Conservation (phyloP, 192 early-diverging fungal genomes). For the Linnemannia hyalina region DNA sequence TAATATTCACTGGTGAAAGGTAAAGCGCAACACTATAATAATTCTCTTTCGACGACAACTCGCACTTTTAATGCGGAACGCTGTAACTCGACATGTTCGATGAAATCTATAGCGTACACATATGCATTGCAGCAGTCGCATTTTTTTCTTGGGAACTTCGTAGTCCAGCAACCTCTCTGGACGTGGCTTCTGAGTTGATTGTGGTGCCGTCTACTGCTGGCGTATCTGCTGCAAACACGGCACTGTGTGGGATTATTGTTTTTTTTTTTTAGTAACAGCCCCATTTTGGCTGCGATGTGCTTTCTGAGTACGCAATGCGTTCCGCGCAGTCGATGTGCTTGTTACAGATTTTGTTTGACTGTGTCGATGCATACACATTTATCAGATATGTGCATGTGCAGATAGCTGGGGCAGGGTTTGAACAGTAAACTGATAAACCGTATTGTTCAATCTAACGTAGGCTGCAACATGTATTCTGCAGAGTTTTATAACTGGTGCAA, state of each 20-base stretch:
- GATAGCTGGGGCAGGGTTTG: conserved; percentile 36
- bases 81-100: conserved; percentile 36
- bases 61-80: conserved; percentile 30
- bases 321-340: conserved; percentile 32
- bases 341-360: conserved; percentile 38
- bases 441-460: conserved; percentile 40
- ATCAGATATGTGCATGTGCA: conserved; percentile 34
- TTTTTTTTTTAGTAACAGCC: conserved; percentile 23
- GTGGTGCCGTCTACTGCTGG: conserved; percentile 42
- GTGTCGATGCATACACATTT: conserved; percentile 23
- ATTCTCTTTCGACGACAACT: conserved; percentile 38
- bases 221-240: conserved; percentile 32
- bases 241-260: conserved; percentile 27
- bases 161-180: conserved; percentile 32
- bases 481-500: conserved; percentile 45
- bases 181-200: conserved; percentile 39
- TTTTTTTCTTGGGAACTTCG: conserved; percentile 41
- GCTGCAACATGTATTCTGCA: conserved; percentile 42
- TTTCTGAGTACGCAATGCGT: conserved; percentile 25
- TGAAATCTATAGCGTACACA: conserved; percentile 33
- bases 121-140: conserved; percentile 40
- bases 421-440: conserved; percentile 37
- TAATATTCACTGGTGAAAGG: conserved; percentile 38
- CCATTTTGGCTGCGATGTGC: conserved; percentile 33
- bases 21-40: conserved; percentile 36